Conservation (phyloP, 805 yeast genomes). For the Ogataea pini region DNA sequence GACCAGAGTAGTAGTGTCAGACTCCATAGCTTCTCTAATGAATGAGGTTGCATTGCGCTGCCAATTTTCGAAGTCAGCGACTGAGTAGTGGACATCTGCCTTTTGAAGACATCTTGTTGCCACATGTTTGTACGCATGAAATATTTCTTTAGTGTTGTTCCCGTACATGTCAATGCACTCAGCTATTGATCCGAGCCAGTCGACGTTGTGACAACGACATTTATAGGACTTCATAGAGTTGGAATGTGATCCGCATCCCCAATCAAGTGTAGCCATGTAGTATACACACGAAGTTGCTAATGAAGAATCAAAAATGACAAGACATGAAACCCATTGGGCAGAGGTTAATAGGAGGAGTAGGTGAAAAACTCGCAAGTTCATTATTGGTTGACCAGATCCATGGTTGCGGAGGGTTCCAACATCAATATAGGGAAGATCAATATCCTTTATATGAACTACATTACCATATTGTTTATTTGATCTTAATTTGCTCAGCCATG, state of each 20-base stretch:
- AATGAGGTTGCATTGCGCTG: conserved; percentile 36
- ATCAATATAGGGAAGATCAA: too few relatives aligned
- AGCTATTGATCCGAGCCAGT: conserved; percentile 47
- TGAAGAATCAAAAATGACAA: conserved; percentile 35
- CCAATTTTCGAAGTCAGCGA: conserved; percentile 35
- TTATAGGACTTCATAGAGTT: conserved; percentile 36
- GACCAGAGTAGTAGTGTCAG: conserved; percentile 28
- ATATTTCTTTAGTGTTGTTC: conserved; percentile 28
- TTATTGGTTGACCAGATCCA: background rate
- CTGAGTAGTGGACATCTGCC: conserved; percentile 36
- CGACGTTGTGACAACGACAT: conserved; percentile 43
- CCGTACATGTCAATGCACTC: conserved; percentile 42
- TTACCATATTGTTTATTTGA: too few relatives aligned
- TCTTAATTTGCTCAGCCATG: background rate
- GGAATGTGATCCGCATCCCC: conserved; percentile 44
- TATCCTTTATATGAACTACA: too few relatives aligned
- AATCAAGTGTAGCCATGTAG: conserved; percentile 40
- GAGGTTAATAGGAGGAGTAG: background rate
- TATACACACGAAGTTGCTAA: conserved; percentile 44
- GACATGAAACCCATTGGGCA: conserved; percentile 1
- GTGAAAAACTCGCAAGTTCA: background rate
- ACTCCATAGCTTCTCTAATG: conserved; percentile 32
- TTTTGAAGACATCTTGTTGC: conserved; percentile 38
- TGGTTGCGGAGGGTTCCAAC: background rate
- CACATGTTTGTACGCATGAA: conserved; percentile 44